phyloP scores from a whole-genome alignment of 1,139 yeast species.

The Saccharomyces pastorianus region DNA sequence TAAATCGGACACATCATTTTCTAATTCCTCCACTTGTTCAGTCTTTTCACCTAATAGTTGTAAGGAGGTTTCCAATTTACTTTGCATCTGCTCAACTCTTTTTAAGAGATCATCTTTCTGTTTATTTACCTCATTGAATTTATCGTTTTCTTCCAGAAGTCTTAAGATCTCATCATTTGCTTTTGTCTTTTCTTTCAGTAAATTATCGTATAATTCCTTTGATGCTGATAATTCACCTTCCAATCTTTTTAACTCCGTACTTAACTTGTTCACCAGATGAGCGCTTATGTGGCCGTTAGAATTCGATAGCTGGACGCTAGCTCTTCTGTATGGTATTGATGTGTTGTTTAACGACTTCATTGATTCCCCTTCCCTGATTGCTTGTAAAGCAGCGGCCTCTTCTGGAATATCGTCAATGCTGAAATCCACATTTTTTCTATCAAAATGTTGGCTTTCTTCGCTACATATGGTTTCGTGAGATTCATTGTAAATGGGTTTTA shows the following conservation, averaged over 20 bases:
- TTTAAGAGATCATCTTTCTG: constrained; percentile 35
- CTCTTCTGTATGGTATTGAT: constrained; percentile 8
- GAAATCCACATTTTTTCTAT: constrained; percentile 6
- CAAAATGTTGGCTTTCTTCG: constrained; percentile 2
- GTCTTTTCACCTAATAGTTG: constrained; percentile 82
- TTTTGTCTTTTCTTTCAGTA: constrained; percentile 52
- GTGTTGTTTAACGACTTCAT: constrained; percentile 4
- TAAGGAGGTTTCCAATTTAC: constrained; percentile 51
- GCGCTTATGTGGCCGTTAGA: constrained; percentile 22
- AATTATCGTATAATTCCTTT: constrained; percentile 51
- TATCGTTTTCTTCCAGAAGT: constrained; percentile 48
- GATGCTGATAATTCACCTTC: constrained; percentile 68
- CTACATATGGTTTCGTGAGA: neutral
- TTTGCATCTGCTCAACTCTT: constrained; percentile 36
- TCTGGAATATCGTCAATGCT: constrained; percentile 18
- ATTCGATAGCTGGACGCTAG: constrained; percentile 10
- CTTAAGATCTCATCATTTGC: constrained; percentile 61
- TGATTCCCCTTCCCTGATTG: constrained; percentile 5
- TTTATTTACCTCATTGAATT: constrained; percentile 34
- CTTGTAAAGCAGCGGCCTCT: constrained; percentile 23
- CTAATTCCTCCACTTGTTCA: constrained; percentile 75
- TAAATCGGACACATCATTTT: constrained; percentile 81
- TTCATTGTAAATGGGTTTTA: neutral
- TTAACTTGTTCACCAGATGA: constrained; percentile 28
- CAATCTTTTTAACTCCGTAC: constrained; percentile 60